Percentiles rank a stretch among this genome's conserved stretches.
Conservation (phyloP, 345 rosid genomes). For the Litchi chinensis region DNA sequence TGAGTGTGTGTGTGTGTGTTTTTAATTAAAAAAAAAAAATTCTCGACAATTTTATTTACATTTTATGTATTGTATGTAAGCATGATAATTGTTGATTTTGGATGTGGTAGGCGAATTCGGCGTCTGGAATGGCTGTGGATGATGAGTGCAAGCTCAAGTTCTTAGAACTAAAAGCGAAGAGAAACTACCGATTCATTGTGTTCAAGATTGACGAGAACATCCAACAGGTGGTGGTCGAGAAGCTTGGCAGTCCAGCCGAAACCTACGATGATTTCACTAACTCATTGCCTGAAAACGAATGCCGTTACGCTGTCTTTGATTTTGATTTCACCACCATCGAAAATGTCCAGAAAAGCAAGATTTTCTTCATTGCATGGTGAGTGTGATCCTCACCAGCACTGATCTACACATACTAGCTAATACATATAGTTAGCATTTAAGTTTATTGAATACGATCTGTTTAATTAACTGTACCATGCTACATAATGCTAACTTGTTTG, state of each 20-base stretch:
- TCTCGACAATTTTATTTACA: background rate
- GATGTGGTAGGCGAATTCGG: conserved; percentile 54
- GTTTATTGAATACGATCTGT: too few relatives aligned
- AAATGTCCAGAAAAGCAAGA: conserved; percentile 75
- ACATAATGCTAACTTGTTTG: too few relatives aligned
- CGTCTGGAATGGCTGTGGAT: conserved; percentile 71
- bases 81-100: background rate
- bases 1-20: background rate
- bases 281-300: conserved; percentile 59
- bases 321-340: conserved; percentile 65
- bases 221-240: conserved; percentile 61
- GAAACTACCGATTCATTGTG: conserved; percentile 60
- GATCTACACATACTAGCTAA: too few relatives aligned
- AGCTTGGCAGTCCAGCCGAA: conserved; percentile 55
- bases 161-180: conserved; percentile 68
- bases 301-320: conserved; percentile 58
- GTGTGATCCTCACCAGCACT: background rate
- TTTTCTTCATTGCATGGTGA: conserved; percentile 76
- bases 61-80: background rate
- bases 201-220: conserved; percentile 69
- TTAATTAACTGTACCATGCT: too few relatives aligned
- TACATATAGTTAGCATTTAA: too few relatives aligned
- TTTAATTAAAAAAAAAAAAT: too few relatives aligned
- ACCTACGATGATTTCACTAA: conserved; percentile 58
- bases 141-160: conserved; percentile 83